Base-by-base conservation (phyloP, 2,329 filamentous ascomycete species). In the Arthrobotrys musiformis region DNA sequence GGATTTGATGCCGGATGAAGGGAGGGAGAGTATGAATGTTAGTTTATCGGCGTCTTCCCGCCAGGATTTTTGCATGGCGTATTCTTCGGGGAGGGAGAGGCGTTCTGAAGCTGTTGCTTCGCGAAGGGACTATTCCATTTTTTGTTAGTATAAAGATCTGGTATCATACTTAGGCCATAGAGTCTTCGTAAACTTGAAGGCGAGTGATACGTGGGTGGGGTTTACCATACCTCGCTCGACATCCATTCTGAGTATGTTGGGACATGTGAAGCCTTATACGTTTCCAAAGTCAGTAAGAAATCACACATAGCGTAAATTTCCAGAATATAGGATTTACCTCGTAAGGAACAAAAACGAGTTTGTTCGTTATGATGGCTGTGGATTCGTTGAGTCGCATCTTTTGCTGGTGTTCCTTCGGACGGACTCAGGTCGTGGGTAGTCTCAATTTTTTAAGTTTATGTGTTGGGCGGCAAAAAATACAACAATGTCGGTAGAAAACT, bases 61-160 rank as follows among this genome's bases (percentile, higher is more conserved):
- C 94, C 94, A 98, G 79, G 90, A 93, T n/a, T 85, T 85, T 83
- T 97, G 94, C 90, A 97, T 98, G 60, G 89, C 88, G 83, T 95
- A 93, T 85, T 98, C 94, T 82, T 97, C 91, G 0, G 89, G 86
- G 0, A 97, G 86, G 0, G 88, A 90, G 61, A 98, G 87, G 0
- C 91, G 92, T 79, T 97, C 93, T 0, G 94, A 97, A 0, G 94
- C 93, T 0, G 94, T 98, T 66, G 92, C 91, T 83, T 90, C 86
- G 85, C 91, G 94, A 42, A 97, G 92, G 54, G 89, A 88, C 90
- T 92, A 75, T 42, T 35, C 9, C 8, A 17, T 19, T 42, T 17
- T 17, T 2, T 19, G 5, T 19, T 42, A 42, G 30, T 33, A n/a
- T n/a, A n/a, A n/a, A n/a, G n/a, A n/a, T n/a, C n/a, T n/a, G n/a